Base-by-base conservation (phyloP, 2,329 filamentous ascomycete genomes). In the Dactylellina haptotyla region DNA sequence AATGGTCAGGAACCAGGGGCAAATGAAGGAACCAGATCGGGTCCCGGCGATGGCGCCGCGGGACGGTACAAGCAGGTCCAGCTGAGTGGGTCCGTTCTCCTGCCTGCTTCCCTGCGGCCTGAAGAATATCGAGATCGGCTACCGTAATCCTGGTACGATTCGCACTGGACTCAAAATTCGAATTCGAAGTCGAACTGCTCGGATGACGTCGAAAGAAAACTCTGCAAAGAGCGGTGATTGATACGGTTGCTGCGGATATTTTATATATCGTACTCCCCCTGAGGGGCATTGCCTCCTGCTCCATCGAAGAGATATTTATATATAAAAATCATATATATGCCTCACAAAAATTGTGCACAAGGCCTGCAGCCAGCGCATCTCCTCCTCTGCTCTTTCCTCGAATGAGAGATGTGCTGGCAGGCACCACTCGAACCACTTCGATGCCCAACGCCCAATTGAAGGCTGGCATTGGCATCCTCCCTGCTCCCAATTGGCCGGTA, bases 371-470 rank as follows among this genome's bases (percentile, higher is more conserved):
- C 62, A 58, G 62, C 57, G 18, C 43, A 51, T 51, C 45, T 48
- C 43, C 32, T 46, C 23, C 25, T 39, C 43, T 41, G 23, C 54
- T 58, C 54, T 58, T 41, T 51, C 51, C 53, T 65, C 53, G 61
- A 66, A 50, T 66, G 62, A 66, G 62, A 66, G 62, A 58, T 66
- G 62, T 23, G 62, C 62, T 66, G 62, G 62, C 62, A 58, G 53
- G 43, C 34, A 65, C 56, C 56, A 59, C 56, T 37, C 34, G 56
- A 59, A 28, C 46, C 43, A 46, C 23, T 25, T 41, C 28, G 25
- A 16, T 26, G 30, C 32, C 41, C 39, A 65, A 51, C 41, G 58
- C 58, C 62, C 62, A 66, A 66, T 66, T 28, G 62, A 66, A 41
- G 51, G 23, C 51, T 66, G 41, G 34, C 62, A 41, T 56, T 43